Base-by-base conservation (phyloP, 1,284 basidiomycete species). In the Termitomyces sp. region DNA sequence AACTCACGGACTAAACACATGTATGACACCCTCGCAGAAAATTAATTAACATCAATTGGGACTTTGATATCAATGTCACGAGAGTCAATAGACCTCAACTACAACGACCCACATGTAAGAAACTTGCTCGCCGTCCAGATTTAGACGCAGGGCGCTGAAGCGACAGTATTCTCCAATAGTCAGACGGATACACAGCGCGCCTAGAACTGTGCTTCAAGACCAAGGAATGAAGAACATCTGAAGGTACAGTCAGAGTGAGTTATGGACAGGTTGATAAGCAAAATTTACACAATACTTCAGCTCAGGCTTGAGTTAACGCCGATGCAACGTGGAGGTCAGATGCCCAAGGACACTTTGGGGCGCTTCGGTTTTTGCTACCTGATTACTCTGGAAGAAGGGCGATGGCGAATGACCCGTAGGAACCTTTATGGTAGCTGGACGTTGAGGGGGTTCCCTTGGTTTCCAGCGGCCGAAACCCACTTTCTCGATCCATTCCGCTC, bases 401-500 rank as follows among this genome's bases (percentile, higher is more conserved):
- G 40, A n/a, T 52, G 33, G 46, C 37, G 46, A 35, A 30, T 3
- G 46, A 45, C 16, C 33, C 34, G 5, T 38, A 9, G 35, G 10
- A 41, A 31, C 18, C 5, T 9, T 37, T 26, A 30, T 49, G 16
- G 37, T n/a, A 18, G 42, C 37, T 9, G 28, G 16, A 24, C 42
- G 34, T 33, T 6, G 21, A 14, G 28, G 37, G 8, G 45, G 41
- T 13, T 52, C 33, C 18, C 40, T 44, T 19, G 5, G 19, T 46
- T 11, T 47, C 42, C 60, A 55, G 3, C 66, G 65, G 47, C 56
- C 60, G 62, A 72, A 72, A 28, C 64, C 60, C 5, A 71, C 73
- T 9, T 68, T 61, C 19, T 62, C 52, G 38, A 53, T 55, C 73
- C 74, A 76, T 7, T 57, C 46, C 13, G 64, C 57, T 45, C 62